A percentile compares a stretch with the other conserved stretches of the same genome.
phyloP scores from a whole-genome alignment of 352 stramenopile species.

The Discostella stelligera region DNA sequence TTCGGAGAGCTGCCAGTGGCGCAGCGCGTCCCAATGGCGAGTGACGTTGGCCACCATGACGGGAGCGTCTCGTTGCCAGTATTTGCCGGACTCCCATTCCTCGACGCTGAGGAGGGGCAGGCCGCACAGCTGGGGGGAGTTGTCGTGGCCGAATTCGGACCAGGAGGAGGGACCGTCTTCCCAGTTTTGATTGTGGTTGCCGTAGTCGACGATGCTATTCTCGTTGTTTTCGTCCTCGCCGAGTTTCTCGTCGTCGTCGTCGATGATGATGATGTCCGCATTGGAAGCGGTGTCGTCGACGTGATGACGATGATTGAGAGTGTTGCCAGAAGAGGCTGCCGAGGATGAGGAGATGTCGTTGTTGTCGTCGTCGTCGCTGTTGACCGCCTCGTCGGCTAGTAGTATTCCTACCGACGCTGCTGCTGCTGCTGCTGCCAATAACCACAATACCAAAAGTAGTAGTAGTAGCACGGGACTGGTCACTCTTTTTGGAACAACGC shows the following conservation, averaged over 20 bases:
- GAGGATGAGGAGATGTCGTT: no score
- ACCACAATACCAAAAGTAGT: no score
- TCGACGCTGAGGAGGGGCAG: slow-evolving; percentile 26
- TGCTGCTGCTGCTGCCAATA: no score
- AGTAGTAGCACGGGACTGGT: no score
- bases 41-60: slow-evolving; percentile 50
- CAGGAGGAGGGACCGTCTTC: slow-evolving; percentile 34
- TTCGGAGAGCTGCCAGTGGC: slow-evolving; percentile 29
- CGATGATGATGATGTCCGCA: neutral
- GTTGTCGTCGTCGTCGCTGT: no score
- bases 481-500: no score
- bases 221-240: neutral
- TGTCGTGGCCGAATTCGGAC: slow-evolving; percentile 43
- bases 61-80: slow-evolving; percentile 33
- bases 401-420: no score
- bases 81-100: slow-evolving; percentile 38
- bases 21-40: slow-evolving; percentile 22
- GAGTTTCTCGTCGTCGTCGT: neutral
- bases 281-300: neutral
- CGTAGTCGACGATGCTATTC: slow-evolving; percentile 2
- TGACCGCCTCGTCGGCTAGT: no score
- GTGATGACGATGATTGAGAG: no score
- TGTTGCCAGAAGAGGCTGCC: no score
- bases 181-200: slow-evolving; percentile 17
- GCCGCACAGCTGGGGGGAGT: slow-evolving; percentile 24